Evolutionary conservation across 179 eudicot genomes (phyloP), one percentile per base, ranked within the genome.

Genomic region (Nepenthes alata): DNA sequence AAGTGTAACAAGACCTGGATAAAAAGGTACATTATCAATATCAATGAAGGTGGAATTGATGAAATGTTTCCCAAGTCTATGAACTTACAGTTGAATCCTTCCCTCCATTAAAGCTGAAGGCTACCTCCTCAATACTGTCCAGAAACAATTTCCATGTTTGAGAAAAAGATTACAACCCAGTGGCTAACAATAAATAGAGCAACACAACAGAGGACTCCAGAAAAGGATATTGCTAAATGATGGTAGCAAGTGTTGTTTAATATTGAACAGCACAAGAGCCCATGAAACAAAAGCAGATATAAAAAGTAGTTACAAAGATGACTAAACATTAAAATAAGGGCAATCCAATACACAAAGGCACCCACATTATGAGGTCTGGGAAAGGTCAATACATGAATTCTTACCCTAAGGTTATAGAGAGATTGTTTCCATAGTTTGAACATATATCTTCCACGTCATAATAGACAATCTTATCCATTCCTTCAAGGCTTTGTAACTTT

Each of bases 71-170:
- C 53, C 57, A 36, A 45, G 36, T 54, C 35, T 58, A 56, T 37
- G 57, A 70, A 68, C 97, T 71, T 79, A 93, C 99, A 72, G 94
- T 87, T 62, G 98, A 93, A 81, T 93, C 98, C 74, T 93, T 93
- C 69, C 98, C 98, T 65, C 98, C 98, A 72, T 89, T 93, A 72
- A 93, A 93, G 84, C 97, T 93, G 71, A 93, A 83, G 55, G 98
- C 95, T 10, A 93, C 89, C 80, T 93, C 98, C 77, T 89, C 94
- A 69, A 84, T 71, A 37, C 98, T 93, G 91, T 63, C 55, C 57
- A 75, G 54, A 44, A 62, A 64, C 62, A 67, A 64, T 54, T 13
- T 64, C 37, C 63, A 74, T 44, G 9, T 11, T 37, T 37, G 11
- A 15, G 11, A 39, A 15, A 35, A 5, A 9, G 12, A 44, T 15